These are phyloP conservation scores for Nothopassalora personata DNA, from an alignment of 2,329 filamentous ascomycete species.

Conservation along the genomic window DNA sequence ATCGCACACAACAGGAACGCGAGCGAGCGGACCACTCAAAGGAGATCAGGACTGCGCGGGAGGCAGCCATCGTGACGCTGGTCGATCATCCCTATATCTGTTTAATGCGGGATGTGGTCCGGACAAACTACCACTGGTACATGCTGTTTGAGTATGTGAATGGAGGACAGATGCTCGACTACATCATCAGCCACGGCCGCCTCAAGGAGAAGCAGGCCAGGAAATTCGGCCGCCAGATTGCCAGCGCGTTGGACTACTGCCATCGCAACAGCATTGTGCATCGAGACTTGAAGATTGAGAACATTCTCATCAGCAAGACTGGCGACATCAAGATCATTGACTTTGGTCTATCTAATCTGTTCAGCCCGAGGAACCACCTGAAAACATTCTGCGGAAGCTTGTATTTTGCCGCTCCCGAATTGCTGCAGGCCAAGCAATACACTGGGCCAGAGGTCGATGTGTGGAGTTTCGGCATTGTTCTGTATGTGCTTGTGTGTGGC, in stretches of 20 bases:
- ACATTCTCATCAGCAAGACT: slow-evolving; percentile 97
- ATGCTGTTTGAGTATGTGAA: slow-evolving; percentile 99
- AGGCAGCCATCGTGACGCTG: slow-evolving; percentile 92
- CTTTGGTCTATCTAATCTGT: slow-evolving; percentile 94
- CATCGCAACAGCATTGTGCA: slow-evolving; percentile 98
- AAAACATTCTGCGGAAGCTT: slow-evolving; percentile 98
- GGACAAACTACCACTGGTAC: slow-evolving; percentile 98
- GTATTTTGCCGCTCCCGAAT: slow-evolving; percentile 93
- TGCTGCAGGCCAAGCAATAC: slow-evolving; percentile 89
- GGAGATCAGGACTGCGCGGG: slow-evolving; percentile 87
- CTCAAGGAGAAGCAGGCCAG: slow-evolving; percentile 97
- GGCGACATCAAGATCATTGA: slow-evolving; percentile 99
- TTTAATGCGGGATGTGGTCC: slow-evolving; percentile 88
- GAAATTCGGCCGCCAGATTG: slow-evolving; percentile 96
- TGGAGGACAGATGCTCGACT: slow-evolving; percentile 98
- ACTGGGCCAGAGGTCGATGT: slow-evolving; percentile 95
- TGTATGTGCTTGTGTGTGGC: slow-evolving; percentile 94
- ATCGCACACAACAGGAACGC: slow-evolving; percentile 64
- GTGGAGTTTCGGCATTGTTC: slow-evolving; percentile 97
- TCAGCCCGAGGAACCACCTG: slow-evolving; percentile 74
- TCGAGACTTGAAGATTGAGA: slow-evolving; percentile 96
- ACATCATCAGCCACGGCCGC: slow-evolving; percentile 96
- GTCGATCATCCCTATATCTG: slow-evolving; percentile 95
- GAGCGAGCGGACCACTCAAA: slow-evolving; percentile 94
- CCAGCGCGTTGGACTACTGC: slow-evolving; percentile 93